A percentile compares a stretch with the other conserved stretches of the same genome.
phyloP scores from a whole-genome alignment of 805 yeast genomes.

The Barnettozyma vustinii region DNA sequence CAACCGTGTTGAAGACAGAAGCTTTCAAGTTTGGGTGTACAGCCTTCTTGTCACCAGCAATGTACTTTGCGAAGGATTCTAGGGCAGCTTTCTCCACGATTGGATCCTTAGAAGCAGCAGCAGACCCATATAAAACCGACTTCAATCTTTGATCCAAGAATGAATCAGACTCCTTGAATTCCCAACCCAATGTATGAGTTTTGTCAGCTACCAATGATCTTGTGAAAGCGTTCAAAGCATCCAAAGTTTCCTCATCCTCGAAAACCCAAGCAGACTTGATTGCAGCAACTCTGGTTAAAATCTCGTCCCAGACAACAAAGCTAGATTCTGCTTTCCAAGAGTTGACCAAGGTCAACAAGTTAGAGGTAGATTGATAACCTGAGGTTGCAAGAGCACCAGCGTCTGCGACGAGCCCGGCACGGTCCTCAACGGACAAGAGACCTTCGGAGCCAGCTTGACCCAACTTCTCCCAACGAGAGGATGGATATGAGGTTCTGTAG shows the following conservation, averaged over 20 bases:
- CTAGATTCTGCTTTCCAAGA: conserved; percentile 56
- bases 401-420: conserved; percentile 78
- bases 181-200: conserved; percentile 58
- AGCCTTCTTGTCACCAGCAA: conserved; percentile 59
- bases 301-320: conserved; percentile 65
- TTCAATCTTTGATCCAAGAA: conserved; percentile 64
- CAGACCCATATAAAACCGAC: conserved; percentile 54
- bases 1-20: conserved; percentile 60
- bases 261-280: conserved; percentile 51
- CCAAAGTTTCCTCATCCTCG: conserved; percentile 41
- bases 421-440: conserved; percentile 65
- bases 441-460: conserved; percentile 55
- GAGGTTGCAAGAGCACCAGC: conserved; percentile 66
- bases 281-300: conserved; percentile 42
- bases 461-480: conserved; percentile 63
- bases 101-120: conserved; percentile 47
- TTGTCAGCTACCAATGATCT: conserved; percentile 52
- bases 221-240: conserved; percentile 46
- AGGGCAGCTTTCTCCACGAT: conserved; percentile 42
- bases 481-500: conserved; percentile 65
- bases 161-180: conserved; percentile 48
- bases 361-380: conserved; percentile 60
- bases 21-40: conserved; percentile 71
- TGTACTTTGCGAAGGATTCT: conserved; percentile 46
- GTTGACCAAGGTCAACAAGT: conserved; percentile 52